Base-by-base conservation (phyloP, 495 filamentous ascomycete species). In the Penicillium chermesinum region DNA sequence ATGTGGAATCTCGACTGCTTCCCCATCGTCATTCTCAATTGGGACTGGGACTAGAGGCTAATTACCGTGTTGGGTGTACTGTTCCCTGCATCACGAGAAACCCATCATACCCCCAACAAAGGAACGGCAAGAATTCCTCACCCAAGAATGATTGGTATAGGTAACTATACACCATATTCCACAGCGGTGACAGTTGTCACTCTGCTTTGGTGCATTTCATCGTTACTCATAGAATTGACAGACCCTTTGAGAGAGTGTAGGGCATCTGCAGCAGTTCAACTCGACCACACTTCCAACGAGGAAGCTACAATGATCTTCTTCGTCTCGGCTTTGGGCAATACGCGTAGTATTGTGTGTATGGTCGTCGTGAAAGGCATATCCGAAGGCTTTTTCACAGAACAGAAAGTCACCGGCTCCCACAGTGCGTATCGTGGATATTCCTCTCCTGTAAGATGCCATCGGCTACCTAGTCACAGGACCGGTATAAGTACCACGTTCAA, bases 41-140 rank as follows among this genome's bases (percentile, higher is more conserved):
- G n/a, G n/a, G n/a, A n/a, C n/a, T n/a, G n/a, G n/a, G n/a, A n/a
- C n/a, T n/a, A n/a, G n/a, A n/a, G n/a, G n/a, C n/a, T n/a, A n/a
- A n/a, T n/a, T n/a, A n/a, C n/a, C n/a, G n/a, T n/a, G n/a, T n/a
- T n/a, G n/a, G n/a, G n/a, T n/a, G n/a, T n/a, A n/a, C n/a, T n/a
- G n/a, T n/a, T n/a, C n/a, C n/a, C n/a, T n/a, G n/a, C n/a, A n/a
- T n/a, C n/a, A n/a, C n/a, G n/a, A n/a, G n/a, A n/a, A n/a, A n/a
- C n/a, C n/a, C 63, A 76, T 73, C 66, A 85, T 71, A 54, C 84
- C 81, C 36, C 80, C 77, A 48, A 83, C 77, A 58, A 80, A 82
- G 16, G 72, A 55, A 17, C 75, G 69, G 2, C 40, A 33, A 13
- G 61, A 58, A 50, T 77, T 83, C 15, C 61, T 55, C 40, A 70